phyloP scores from a whole-genome alignment of 106 monocot species.

The Phalaenopsis aphrodite region DNA sequence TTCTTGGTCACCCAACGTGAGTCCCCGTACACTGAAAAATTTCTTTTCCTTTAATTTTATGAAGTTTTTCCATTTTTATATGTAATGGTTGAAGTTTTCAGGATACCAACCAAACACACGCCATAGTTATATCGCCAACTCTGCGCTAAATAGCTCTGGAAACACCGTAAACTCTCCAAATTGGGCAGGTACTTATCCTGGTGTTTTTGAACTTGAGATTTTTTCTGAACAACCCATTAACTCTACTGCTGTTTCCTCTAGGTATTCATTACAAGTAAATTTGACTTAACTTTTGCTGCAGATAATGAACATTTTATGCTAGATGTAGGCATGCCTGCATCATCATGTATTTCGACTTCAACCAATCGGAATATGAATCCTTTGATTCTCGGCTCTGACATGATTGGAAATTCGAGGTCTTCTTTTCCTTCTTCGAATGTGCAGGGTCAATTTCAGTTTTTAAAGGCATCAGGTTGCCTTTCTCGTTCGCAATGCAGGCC shows the following conservation, averaged over 20 bases:
- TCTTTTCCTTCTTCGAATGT: not conserved
- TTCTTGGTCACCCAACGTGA: constrained; percentile 11
- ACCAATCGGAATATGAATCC: not conserved
- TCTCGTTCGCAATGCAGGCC: not conserved
- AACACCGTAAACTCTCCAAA: not conserved
- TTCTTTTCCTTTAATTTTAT: not conserved
- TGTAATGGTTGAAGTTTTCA: not conserved
- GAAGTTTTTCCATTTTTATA: not conserved
- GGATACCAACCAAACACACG: constrained; percentile 16
- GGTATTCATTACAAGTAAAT: not conserved
- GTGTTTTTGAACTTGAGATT: not conserved
- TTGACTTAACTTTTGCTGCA: constrained; percentile 1
- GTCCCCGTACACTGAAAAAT: not conserved
- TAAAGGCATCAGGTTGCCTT: not conserved
- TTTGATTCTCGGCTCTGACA: not conserved
- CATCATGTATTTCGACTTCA: constrained; percentile 3
- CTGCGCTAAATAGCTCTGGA: constrained; percentile 4
- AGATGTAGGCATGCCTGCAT: not conserved
- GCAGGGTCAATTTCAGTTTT: not conserved
- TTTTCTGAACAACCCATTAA: not conserved
- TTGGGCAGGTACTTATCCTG: not conserved
- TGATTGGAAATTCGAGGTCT: not conserved
- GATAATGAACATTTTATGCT: constrained; percentile 1
- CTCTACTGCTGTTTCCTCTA: not conserved
- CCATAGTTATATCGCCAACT: constrained; percentile 6